Evolutionary conservation across 805 yeast genomes (phyloP), one percentile per base, ranked within the genome.

Genomic region (Kodamaea restingae): DNA sequence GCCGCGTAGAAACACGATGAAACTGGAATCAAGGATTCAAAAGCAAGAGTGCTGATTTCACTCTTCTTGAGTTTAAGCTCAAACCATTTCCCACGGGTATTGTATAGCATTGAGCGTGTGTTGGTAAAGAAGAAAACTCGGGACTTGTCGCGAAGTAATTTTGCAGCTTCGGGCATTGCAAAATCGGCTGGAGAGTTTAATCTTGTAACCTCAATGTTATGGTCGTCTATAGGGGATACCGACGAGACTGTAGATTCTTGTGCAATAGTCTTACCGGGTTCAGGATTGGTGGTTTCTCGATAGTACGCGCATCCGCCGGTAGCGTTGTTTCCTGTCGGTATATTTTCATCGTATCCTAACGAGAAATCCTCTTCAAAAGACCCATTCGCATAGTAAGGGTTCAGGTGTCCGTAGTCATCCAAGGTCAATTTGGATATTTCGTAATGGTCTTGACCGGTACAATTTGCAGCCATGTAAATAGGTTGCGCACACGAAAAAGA

Each of bases 1-100:
- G 37, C 27, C 1, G 42, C 38, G 15, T 37, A 22, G 25, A 40
- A 12, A 17, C 47, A 44, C 20, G 26, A 30, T 10, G 47, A 40
- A 8, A 44, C 47, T 2, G 47, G 47, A 10, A 44, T 18, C 9
- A 38, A 22, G 3, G 12, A 9, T 7, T 32, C 18, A 24, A 24
- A 9, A 8, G 34, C 28, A 18, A 7, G 14, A 7, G 33, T 20
- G 9, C n/a, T 28, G 20, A 29, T 14, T 7, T 11, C 21, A 11
- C 33, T 8, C 14, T 28, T 7, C 10, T 37, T 37, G 12, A 25
- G 29, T 6, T 17, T n/a, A 21, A 37, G 24, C 30, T 37, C 40
- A 4, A 7, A 9, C 40, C 40, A 37, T 8, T 24, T 15, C 4
- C 40, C 40, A 8, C 18, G 11, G 10, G 15, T 5, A 30, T 29